phyloP scores from a whole-genome alignment of 2,329 filamentous ascomycete genomes.

The Penicillium janthinellum region DNA sequence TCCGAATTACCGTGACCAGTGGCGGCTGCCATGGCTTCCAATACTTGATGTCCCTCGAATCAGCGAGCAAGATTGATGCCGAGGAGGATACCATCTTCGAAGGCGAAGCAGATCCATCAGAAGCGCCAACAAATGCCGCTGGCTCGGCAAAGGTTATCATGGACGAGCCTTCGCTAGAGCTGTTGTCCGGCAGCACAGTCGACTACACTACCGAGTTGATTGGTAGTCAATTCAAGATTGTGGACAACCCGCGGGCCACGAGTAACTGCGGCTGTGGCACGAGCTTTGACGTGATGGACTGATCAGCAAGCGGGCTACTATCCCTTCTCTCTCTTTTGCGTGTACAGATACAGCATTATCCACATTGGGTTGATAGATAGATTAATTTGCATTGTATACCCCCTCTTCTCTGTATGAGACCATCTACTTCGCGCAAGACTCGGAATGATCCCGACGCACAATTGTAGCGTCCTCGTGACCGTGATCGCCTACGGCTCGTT shows the following conservation, averaged over 20 bases:
- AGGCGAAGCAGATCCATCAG: slow-evolving; percentile 51
- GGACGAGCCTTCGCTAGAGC: slow-evolving; percentile 81
- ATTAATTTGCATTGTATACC: slow-evolving; percentile 28
- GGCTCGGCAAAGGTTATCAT: slow-evolving; percentile 78
- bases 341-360: slow-evolving; percentile 21
- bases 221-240: slow-evolving; percentile 92
- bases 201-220: slow-evolving; percentile 97
- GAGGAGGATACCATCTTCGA: slow-evolving; percentile 90
- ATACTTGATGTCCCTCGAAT: slow-evolving; percentile 85
- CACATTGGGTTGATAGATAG: slow-evolving; percentile 17
- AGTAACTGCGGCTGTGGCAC: slow-evolving; percentile 97
- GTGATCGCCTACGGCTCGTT: neutral
- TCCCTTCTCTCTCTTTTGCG: slow-evolving; percentile 6
- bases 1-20: slow-evolving; percentile 90
- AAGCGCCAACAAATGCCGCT: slow-evolving; percentile 40
- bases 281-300: slow-evolving; percentile 89
- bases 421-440: neutral
- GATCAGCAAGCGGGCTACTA: neutral
- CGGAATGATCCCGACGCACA: neutral
- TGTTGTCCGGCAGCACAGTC: slow-evolving; percentile 90
- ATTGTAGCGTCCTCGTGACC: neutral
- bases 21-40: slow-evolving; percentile 98
- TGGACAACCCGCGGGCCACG: slow-evolving; percentile 86
- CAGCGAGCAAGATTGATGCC: slow-evolving; percentile 56
- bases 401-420: slow-evolving; percentile 14